Evolutionary conservation across 1,284 basidiomycete species (phyloP), one percentile per base, ranked within the genome.

Genomic region (Cutaneotrichosporon curvatum): DNA sequence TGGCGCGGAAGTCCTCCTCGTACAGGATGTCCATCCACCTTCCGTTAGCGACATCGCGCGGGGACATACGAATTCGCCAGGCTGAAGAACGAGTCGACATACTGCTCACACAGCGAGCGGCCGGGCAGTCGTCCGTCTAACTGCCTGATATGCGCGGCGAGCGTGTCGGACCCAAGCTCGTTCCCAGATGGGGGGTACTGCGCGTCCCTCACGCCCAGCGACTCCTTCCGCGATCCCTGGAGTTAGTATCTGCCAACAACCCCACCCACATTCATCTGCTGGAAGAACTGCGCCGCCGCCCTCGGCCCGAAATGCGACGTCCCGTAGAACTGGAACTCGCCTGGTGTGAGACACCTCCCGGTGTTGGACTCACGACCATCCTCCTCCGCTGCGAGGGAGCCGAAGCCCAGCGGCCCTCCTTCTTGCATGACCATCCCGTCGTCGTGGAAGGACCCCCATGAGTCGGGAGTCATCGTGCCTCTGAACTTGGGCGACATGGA

Each of bases 21-120:
- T 59, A 58, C 9, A 66, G 30, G 19, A 66, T 51, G 36, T 66
- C 62, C 38, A 55, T 51, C 49, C 57, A 54, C 16, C 61, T 61
- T 40, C 4, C 15, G 37, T 47, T 23, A 39, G 33, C 12, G 8
- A 6, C 10, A 10, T 7, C 21, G 15, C 11, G 5, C 14, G 18
- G 14, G 10, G 14, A 36, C 60, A 42, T 38, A 62, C 61, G 41
- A 50, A 31, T 65, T 62, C 47, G 60, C 59, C 12, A 40, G 41
- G 4, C 47, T 45, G 42, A 63, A 62, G 43, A 57, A 65, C 8
- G 47, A 40, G 2, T 39, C 28, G 9, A 61, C 53, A 30, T 60
- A 58, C 2, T 46, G 48, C 36, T 60, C 55, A 32, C 60, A 60
- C 25, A 54, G 37, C 5, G 53, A 53, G 31, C 54, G 41, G 14